Conservation (phyloP, 2,329 filamentous ascomycete genomes). For the Rutstroemia sp. region DNA sequence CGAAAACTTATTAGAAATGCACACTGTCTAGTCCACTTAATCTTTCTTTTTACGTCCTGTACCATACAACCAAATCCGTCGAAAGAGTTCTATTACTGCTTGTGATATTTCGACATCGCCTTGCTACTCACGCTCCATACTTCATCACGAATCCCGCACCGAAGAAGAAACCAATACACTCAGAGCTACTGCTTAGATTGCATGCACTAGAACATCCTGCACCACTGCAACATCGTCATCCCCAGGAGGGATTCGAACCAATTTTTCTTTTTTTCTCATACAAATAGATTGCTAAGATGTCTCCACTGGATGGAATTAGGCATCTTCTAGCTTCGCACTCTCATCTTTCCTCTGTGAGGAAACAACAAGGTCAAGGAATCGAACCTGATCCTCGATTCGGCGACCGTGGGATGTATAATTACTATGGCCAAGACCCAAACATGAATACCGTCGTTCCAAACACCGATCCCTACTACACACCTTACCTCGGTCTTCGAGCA, state of each 20-base stretch:
- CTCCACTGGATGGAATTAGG: slow-evolving; percentile 27
- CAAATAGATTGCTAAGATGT: slow-evolving; percentile 26
- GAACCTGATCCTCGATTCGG: slow-evolving; percentile 32
- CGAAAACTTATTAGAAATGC: too few relatives aligned
- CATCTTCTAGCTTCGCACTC: slow-evolving; percentile 25
- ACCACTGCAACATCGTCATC: background rate
- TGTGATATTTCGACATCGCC: background rate
- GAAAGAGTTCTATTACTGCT: background rate
- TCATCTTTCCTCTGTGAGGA: slow-evolving; percentile 28
- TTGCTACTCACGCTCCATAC: background rate
- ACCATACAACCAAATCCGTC: background rate
- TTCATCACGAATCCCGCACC: background rate
- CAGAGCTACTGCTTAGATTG: background rate
- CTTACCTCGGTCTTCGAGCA: slow-evolving; percentile 84
- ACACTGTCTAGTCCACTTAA: slow-evolving; percentile 4
- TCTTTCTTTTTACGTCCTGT: background rate
- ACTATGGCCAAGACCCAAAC: slow-evolving; percentile 12
- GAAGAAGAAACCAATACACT: background rate
- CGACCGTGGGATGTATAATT: slow-evolving; percentile 27
- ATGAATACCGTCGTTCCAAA: slow-evolving; percentile 25
- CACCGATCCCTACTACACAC: slow-evolving; percentile 67
- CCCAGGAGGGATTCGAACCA: too few relatives aligned
- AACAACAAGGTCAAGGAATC: slow-evolving; percentile 20
- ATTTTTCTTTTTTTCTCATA: background rate
- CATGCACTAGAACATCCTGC: background rate